phyloP scores from a whole-genome alignment of 78 protist species.

The Guillardia theta region DNA sequence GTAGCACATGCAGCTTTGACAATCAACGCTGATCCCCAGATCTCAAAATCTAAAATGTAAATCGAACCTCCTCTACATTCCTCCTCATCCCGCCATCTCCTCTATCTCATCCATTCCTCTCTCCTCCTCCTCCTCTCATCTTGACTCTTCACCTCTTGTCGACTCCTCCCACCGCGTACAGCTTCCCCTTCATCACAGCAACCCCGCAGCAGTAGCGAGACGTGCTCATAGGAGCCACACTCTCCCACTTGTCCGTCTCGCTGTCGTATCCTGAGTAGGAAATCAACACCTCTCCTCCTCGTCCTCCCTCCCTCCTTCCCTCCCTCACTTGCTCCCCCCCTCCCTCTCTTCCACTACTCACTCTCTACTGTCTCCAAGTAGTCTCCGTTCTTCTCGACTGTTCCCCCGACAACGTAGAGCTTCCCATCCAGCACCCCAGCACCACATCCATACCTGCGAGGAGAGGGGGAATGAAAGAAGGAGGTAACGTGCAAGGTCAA shows the following conservation, averaged over 20 bases:
- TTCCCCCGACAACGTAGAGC: slow-evolving; percentile 2
- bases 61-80: too few species aligned
- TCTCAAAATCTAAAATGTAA: too few species aligned
- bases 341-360: background rate
- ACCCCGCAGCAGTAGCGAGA: slow-evolving; percentile 22
- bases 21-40: too few species aligned
- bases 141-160: background rate
- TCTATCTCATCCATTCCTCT: too few species aligned
- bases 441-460: background rate
- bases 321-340: background rate
- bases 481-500: background rate
- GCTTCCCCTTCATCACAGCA: background rate
- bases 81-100: too few species aligned
- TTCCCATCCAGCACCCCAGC: background rate
- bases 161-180: background rate
- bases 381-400: background rate
- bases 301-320: background rate
- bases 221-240: background rate
- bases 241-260: background rate
- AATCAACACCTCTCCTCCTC: background rate
- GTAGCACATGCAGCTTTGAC: too few species aligned
- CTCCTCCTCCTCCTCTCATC: too few species aligned
- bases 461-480: background rate
- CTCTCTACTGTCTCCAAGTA: background rate
- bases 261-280: background rate